Evolutionary conservation across 208 protist species (phyloP).

Genomic region (Trypanosoma mega): DNA sequence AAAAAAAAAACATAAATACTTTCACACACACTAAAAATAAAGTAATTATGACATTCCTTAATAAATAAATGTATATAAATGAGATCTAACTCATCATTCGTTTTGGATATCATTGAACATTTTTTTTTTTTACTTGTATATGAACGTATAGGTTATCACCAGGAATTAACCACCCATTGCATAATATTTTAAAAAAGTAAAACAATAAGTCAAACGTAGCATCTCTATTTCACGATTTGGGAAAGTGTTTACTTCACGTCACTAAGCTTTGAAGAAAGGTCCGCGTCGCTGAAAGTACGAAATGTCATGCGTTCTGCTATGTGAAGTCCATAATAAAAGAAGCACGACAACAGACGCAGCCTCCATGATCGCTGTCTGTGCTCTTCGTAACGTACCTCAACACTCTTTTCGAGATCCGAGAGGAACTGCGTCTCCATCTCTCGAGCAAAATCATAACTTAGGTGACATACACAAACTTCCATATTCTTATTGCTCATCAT

Average conservation of each 20-base stretch:
- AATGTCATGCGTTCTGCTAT: slow-evolving; percentile 76
- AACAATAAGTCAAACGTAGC: neutral
- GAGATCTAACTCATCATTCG: neutral
- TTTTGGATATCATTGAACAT: neutral
- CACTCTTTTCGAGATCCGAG: slow-evolving; percentile 52
- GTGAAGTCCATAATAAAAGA: slow-evolving; percentile 82
- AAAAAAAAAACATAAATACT: slow-evolving; percentile 3
- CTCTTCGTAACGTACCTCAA: slow-evolving; percentile 64
- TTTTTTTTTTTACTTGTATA: neutral
- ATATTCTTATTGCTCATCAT: slow-evolving; percentile 92
- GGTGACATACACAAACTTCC: slow-evolving; percentile 83
- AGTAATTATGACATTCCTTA: neutral
- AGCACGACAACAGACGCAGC: slow-evolving; percentile 73
- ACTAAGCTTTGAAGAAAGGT: slow-evolving; percentile 57
- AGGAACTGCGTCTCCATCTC: slow-evolving; percentile 90
- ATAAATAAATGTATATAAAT: neutral
- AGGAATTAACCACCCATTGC: too few species aligned
- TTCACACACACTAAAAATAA: slow-evolving; percentile 1
- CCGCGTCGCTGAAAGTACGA: slow-evolving; percentile 28
- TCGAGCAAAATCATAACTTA: slow-evolving; percentile 57
- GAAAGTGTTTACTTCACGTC: slow-evolving; percentile 32
- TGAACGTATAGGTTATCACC: too few species aligned
- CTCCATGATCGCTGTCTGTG: slow-evolving; percentile 64
- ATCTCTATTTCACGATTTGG: neutral
- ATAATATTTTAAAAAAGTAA: too few species aligned